A percentile compares a stretch with the other conserved stretches of the same genome.
These are phyloP conservation scores for Rhodotorula paludigena DNA, from an alignment of 768 basidiomycete species.

Conservation along the genomic window DNA sequence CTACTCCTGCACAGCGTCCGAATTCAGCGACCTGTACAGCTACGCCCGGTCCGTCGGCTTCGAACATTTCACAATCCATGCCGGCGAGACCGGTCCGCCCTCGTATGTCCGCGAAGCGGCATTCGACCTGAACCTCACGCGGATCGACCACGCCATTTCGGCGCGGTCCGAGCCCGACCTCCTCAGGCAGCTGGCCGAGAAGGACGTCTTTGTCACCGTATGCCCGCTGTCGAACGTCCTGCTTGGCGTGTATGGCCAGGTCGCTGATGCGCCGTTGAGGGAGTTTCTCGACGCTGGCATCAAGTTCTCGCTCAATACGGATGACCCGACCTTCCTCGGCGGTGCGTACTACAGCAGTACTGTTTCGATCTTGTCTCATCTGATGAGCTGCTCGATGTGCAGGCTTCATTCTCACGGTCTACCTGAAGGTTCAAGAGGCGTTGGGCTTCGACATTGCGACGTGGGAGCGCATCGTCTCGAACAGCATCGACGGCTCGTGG, in stretches of 20 bases:
- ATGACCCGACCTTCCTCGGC: constrained; percentile 41
- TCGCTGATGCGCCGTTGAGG: constrained; percentile 37
- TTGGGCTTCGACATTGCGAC: constrained; percentile 29
- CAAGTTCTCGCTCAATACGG: constrained; percentile 40
- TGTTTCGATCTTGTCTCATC: too few species aligned
- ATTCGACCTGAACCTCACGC: constrained; percentile 27
- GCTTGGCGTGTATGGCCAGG: constrained; percentile 18
- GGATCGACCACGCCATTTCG: constrained; percentile 41
- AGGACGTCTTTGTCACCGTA: constrained; percentile 35
- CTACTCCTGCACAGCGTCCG: constrained; percentile 11
- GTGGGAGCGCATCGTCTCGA: constrained; percentile 34
- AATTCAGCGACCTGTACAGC: constrained; percentile 32
- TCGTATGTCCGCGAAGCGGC: constrained; percentile 27
- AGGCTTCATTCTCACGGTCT: constrained; percentile 39
- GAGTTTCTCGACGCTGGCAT: constrained; percentile 36
- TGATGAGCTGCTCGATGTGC: fast-evolving
- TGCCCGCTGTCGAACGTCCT: constrained; percentile 41
- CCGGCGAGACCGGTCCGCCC: constrained; percentile 42
- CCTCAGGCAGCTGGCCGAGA: constrained; percentile 27
- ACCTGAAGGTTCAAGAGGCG: constrained; percentile 34
- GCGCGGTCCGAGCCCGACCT: constrained; percentile 35
- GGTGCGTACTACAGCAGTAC: constrained; percentile 12
- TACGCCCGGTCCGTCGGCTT: constrained; percentile 31
- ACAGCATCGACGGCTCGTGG: constrained; percentile 40
- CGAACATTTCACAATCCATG: constrained; percentile 37